Evolutionary conservation across 768 basidiomycete genomes (phyloP), one percentile per base, ranked within the genome.

Genomic region (Russula sp.): DNA sequence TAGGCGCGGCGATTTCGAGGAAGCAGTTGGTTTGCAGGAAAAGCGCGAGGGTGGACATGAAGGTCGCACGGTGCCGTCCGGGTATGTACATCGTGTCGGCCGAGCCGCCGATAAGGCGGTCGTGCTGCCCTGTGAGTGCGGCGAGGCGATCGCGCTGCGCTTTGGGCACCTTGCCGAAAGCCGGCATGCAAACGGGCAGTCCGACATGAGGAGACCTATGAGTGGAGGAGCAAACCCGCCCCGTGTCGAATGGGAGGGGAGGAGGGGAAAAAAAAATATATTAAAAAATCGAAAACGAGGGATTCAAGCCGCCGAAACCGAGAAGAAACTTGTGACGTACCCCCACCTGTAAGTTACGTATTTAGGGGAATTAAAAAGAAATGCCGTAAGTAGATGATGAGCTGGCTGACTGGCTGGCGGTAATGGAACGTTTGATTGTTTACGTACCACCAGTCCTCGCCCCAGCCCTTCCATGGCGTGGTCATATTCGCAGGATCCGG

Each of bases 21-120:
- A 82, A 82, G 65, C 79, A 80, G 39, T 76, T 53, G 10, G 80
- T 81, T 65, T 78, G 75, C 22, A 82, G 73, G 70, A 82, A 82
- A 18, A 75, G 66, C 0, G 71, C 77, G 11, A 81, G 70, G 10
- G 75, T 70, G 16, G 78, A 75, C 74, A 80, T 75, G 70, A 81
- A 77, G 7, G 67, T 59, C 13, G 58, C 59, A 40, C 75, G 74
- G 59, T 78, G 77, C 2, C 74, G 73, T 13, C 77, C 77, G 6
- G 81, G 81, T 50, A 81, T 75, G 66, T 82, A 81, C 57, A 81
- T 57, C 53, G 80, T 82, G 62, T 81, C 80, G 18, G 72, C 76
- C 0, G 79, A 81, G 14, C 81, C 81, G 20, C 80, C 79, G 42
- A 82, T 72, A 32, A 81, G 71, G 39, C 77, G 75, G 40, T 75